Conservation (phyloP, 2,329 filamentous ascomycete species). For the Penicillium glabrum region DNA sequence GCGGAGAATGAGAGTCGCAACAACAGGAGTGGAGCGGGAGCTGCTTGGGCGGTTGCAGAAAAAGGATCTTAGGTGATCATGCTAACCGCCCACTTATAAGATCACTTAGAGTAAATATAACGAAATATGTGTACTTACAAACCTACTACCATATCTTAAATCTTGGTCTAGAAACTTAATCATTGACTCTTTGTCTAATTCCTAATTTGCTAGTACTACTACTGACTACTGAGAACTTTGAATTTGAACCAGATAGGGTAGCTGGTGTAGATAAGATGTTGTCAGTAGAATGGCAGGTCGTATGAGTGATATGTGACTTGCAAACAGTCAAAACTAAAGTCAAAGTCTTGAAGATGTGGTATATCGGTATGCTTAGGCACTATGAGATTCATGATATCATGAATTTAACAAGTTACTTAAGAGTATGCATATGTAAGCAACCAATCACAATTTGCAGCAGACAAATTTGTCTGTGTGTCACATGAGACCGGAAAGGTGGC, state of each 20-base stretch:
- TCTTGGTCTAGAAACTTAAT: too few relatives aligned
- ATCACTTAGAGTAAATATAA: not conserved
- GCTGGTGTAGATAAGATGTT: too few relatives aligned
- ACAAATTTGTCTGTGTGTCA: slow-evolving; percentile 15
- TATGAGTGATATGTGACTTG: too few relatives aligned
- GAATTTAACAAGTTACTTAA: not conserved
- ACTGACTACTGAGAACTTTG: too few relatives aligned
- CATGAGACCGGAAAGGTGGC: slow-evolving; percentile 10
- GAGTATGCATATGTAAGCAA: not conserved
- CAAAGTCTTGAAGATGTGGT: too few relatives aligned
- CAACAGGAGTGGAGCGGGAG: not conserved
- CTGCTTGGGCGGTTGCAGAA: not conserved
- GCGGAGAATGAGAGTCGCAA: slow-evolving; percentile 17
- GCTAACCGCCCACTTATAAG: not conserved
- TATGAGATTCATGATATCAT: not conserved
- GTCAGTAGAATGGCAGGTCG: too few relatives aligned
- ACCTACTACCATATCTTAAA: too few relatives aligned
- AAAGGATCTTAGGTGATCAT: not conserved
- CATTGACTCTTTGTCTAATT: too few relatives aligned
- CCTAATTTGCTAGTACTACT: too few relatives aligned
- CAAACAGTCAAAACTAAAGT: too few relatives aligned
- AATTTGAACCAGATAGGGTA: too few relatives aligned
- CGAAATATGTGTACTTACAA: not conserved
- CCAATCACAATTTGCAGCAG: not conserved
- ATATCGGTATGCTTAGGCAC: not conserved